phyloP scores from a whole-genome alignment of 345 rosid species.

The Eutrema yunnanense region DNA sequence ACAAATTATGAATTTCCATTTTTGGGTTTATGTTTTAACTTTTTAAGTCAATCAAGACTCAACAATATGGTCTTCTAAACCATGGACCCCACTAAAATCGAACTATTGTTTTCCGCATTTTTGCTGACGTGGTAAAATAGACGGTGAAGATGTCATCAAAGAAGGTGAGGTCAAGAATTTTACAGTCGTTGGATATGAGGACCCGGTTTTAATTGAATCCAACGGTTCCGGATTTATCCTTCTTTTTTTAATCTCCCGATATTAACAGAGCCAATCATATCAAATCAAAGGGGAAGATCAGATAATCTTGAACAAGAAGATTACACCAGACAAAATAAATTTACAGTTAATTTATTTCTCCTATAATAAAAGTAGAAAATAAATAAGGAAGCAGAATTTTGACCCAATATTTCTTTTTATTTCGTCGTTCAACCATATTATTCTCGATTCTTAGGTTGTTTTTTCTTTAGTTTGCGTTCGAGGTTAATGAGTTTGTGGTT shows the following conservation, averaged over 20 bases:
- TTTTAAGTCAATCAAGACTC: conserved; percentile 1
- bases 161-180: neutral
- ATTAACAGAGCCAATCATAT: neutral
- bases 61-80: neutral
- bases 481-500: no score
- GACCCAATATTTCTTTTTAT: neutral
- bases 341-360: neutral
- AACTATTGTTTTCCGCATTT: neutral
- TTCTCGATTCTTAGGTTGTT: no score
- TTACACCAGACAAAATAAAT: neutral
- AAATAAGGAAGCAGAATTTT: neutral
- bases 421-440: no score
- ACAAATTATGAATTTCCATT: neutral
- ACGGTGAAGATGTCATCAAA: neutral
- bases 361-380: neutral
- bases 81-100: neutral
- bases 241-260: neutral
- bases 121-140: neutral
- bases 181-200: neutral
- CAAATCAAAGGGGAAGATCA: neutral
- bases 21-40: neutral
- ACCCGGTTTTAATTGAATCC: neutral
- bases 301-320: neutral
- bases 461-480: no score
- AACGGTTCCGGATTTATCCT: neutral